Percentiles rank a stretch among this genome's conserved stretches.
Conservation (phyloP, 2,329 filamentous ascomycete species). For the Fusarium pininemorale region DNA sequence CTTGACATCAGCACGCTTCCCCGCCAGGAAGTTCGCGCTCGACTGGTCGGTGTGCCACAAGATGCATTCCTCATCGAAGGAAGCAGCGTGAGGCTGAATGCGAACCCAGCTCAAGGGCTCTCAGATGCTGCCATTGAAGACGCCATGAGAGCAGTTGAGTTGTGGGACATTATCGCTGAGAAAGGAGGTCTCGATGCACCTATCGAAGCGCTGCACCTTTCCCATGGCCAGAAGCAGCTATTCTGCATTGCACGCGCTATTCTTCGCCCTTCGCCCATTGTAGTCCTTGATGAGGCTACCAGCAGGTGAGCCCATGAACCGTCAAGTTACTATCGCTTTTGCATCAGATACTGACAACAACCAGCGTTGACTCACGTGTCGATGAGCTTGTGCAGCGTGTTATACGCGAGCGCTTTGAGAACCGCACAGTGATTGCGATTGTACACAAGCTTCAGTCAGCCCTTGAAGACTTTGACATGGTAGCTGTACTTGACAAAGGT, state of each 20-base stretch:
- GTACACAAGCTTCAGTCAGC: constrained; percentile 40
- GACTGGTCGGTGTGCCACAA: constrained; percentile 58
- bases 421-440: constrained; percentile 40
- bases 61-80: constrained; percentile 60
- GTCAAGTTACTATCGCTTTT: no score
- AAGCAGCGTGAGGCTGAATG: constrained; percentile 54
- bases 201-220: constrained; percentile 48
- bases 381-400: constrained; percentile 31
- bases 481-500: constrained; percentile 33
- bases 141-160: constrained; percentile 56
- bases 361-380: constrained; percentile 23
- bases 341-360: no score
- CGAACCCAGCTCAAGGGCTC: constrained; percentile 52
- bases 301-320: constrained; percentile 43
- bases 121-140: constrained; percentile 53
- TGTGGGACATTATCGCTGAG: constrained; percentile 53
- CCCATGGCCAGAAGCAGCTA: constrained; percentile 59
- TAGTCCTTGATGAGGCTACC: constrained; percentile 55
- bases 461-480: constrained; percentile 32
- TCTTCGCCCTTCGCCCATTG: constrained; percentile 49
- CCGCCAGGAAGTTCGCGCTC: constrained; percentile 37
- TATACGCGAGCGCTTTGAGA: constrained; percentile 28
- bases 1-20: constrained; percentile 48
- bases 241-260: constrained; percentile 59
- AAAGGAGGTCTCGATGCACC: constrained; percentile 50